Conservation (phyloP, 306 rosid species). For the Lagenaria siceraria region DNA sequence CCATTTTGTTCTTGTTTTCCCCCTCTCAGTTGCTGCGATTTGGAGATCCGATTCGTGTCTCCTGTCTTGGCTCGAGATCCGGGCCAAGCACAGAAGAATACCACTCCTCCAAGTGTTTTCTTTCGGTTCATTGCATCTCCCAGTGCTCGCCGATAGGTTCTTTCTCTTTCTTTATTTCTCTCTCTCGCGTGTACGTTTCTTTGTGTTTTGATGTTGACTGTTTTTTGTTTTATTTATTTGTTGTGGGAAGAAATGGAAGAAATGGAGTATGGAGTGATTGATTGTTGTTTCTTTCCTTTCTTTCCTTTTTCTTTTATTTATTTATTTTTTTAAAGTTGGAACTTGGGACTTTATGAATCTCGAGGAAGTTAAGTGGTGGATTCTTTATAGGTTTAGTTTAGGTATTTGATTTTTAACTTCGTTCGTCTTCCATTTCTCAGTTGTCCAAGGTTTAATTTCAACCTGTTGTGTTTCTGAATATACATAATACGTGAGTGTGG, state of each 20-base stretch:
- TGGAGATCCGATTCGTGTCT: slow-evolving; percentile 22
- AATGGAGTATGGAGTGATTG: background rate
- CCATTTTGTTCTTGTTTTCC: background rate
- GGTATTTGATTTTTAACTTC: background rate
- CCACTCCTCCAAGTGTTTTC: slow-evolving; percentile 14
- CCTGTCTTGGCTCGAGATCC: slow-evolving; percentile 83
- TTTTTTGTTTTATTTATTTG: background rate
- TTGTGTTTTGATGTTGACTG: background rate
- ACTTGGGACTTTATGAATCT: background rate
- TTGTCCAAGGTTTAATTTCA: background rate
- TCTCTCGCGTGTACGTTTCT: background rate
- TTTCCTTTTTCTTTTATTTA: background rate
- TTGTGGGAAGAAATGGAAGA: background rate
- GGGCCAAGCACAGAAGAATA: slow-evolving; percentile 52
- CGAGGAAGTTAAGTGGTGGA: background rate
- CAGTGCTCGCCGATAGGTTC: slow-evolving; percentile 15
- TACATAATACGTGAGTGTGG: background rate
- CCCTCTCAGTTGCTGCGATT: slow-evolving; percentile 13
- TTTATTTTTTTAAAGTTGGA: background rate
- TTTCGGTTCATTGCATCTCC: slow-evolving; percentile 18
- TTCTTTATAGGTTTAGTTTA: background rate
- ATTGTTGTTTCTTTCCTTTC: background rate
- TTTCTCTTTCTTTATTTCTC: background rate
- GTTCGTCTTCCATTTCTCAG: background rate
- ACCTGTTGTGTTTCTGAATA: background rate